These are phyloP conservation scores for Ganoderma leucocontextum DNA, from an alignment of 1,284 basidiomycete genomes.

Conservation along the genomic window DNA sequence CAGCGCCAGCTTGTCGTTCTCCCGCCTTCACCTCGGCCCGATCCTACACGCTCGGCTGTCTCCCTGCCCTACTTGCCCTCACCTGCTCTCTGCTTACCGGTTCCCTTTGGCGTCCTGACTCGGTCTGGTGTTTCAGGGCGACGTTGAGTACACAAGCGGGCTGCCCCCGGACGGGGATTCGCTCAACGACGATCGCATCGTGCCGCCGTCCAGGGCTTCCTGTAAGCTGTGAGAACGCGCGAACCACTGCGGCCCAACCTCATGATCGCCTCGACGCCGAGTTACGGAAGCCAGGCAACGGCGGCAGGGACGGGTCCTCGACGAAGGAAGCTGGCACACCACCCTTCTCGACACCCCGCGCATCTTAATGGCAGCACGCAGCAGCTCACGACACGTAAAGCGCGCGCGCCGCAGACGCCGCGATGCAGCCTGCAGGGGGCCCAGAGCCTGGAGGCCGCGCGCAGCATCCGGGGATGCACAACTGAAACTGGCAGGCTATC, in stretches of 20 bases:
- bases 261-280: conserved; percentile 19
- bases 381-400: conserved; percentile 3
- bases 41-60: neutral
- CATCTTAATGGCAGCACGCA: conserved; percentile 1
- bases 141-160: neutral
- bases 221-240: conserved; percentile 24
- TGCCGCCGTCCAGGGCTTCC: conserved; percentile 12
- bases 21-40: conserved; percentile 2
- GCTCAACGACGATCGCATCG: conserved; percentile 21
- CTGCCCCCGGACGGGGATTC: neutral
- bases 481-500: neutral
- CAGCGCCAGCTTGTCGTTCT: conserved; percentile 3
- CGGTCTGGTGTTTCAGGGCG: neutral
- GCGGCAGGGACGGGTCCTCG: conserved; percentile 1
- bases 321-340: neutral
- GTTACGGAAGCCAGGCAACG: conserved; percentile 5
- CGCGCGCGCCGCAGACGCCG: conserved; percentile 6
- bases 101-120: neutral
- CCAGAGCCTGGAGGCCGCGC: neutral
- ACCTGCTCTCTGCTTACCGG: neutral
- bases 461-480: neutral
- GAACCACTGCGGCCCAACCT: conserved; percentile 13
- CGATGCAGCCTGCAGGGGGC: neutral
- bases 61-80: neutral
- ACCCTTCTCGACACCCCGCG: neutral